Conservation (phyloP, 2,329 filamentous ascomycete genomes). For the Lachnellula hyalina region DNA sequence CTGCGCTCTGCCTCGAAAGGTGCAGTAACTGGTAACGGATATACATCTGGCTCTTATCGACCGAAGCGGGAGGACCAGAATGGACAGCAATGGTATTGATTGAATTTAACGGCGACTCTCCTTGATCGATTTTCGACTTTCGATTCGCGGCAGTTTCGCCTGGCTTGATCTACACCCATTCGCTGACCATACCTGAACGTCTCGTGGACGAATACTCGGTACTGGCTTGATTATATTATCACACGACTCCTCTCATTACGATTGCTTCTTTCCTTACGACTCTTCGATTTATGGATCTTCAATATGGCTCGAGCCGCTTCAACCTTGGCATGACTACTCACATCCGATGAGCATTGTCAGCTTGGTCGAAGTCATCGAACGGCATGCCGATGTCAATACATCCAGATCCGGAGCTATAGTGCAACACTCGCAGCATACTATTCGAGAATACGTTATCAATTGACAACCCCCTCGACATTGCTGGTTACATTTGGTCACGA, state of each 20-base stretch:
- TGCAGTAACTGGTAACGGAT: constrained; percentile 45
- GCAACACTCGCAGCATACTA: constrained; percentile 15
- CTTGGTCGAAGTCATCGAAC: constrained; percentile 30
- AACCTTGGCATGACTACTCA: constrained; percentile 27
- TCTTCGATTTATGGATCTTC: constrained; percentile 29
- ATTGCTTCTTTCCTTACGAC: constrained; percentile 28
- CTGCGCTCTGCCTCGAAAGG: constrained; percentile 78
- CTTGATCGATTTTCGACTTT: constrained; percentile 25
- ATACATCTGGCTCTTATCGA: constrained; percentile 42
- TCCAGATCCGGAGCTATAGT: constrained; percentile 23
- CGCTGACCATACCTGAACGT: constrained; percentile 24
- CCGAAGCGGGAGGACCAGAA: constrained; percentile 45
- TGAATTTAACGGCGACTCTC: constrained; percentile 24
- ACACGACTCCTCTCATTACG: constrained; percentile 29
- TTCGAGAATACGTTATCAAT: constrained; percentile 11
- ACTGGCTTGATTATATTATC: constrained; percentile 21
- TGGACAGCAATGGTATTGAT: constrained; percentile 34
- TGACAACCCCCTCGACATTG: constrained; percentile 16
- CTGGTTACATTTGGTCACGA: constrained; percentile 23
- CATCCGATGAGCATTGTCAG: constrained; percentile 20
- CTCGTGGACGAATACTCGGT: constrained; percentile 19
- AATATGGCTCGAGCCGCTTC: constrained; percentile 31
- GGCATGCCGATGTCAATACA: constrained; percentile 32
- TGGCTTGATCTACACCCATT: constrained; percentile 24
- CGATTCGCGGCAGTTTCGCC: constrained; percentile 25